Evolutionary conservation across 1,284 basidiomycete species (phyloP).

Genomic region (Stereum hirsutum): DNA sequence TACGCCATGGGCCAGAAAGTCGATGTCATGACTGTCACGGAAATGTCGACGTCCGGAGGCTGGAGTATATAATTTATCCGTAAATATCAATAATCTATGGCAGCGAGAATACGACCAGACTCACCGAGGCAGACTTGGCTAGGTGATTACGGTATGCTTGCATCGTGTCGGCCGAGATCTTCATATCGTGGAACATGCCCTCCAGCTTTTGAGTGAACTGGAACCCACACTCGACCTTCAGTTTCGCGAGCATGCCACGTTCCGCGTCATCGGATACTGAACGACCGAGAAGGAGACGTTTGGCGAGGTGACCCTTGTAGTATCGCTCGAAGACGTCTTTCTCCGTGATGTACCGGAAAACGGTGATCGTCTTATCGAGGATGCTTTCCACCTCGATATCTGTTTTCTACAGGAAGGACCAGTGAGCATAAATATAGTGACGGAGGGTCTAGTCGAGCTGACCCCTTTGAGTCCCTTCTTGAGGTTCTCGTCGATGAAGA

Average conservation of each 20-base stretch:
- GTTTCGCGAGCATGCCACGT: conserved; percentile 94
- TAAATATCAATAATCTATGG: background rate
- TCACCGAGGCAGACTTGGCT: conserved; percentile 43
- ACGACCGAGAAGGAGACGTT: conserved; percentile 79
- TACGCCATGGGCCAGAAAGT: conserved; percentile 88
- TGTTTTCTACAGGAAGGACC: conserved; percentile 68
- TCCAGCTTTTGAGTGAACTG: conserved; percentile 98
- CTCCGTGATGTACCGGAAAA: conserved; percentile 92
- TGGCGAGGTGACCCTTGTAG: conserved; percentile 94
- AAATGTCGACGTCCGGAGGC: conserved; percentile 70
- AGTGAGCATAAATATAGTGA: background rate
- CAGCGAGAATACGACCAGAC: no score
- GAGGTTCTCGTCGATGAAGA: conserved; percentile 96
- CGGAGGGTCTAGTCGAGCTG: conserved; percentile 22
- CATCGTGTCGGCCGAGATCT: conserved; percentile 80
- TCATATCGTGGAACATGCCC: conserved; percentile 99
- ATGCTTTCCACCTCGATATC: conserved; percentile 87
- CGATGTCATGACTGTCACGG: conserved; percentile 86
- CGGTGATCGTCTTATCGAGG: conserved; percentile 89
- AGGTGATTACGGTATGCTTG: conserved; percentile 62
- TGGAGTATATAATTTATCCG: conserved; percentile 20
- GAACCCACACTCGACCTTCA: conserved; percentile 95
- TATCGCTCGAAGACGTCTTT: conserved; percentile 98
- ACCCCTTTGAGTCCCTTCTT: conserved; percentile 95
- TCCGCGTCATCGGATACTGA: conserved; percentile 97